phyloP scores from a whole-genome alignment of 306 rosid species.

The Castanea mollissima region DNA sequence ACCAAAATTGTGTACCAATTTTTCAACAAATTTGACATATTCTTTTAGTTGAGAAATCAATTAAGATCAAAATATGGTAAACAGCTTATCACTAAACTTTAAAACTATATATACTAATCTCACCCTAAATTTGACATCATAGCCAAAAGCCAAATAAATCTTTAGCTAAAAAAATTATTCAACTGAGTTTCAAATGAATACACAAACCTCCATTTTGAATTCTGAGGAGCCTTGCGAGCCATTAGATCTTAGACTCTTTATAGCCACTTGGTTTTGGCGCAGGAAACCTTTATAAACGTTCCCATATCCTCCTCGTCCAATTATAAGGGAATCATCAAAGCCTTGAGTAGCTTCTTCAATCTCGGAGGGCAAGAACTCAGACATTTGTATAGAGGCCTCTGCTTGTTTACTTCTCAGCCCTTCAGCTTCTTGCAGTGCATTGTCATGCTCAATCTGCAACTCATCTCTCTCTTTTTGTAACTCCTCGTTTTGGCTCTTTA shows the following conservation, averaged over 20 bases:
- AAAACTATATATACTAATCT: too few species aligned
- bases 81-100: too few species aligned
- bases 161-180: too few species aligned
- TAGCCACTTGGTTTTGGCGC: conserved; percentile 79
- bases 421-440: conserved; percentile 65
- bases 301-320: conserved; percentile 97
- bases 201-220: conserved; percentile 51
- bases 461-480: conserved; percentile 57
- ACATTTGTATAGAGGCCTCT: conserved; percentile 43
- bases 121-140: too few species aligned
- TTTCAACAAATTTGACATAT: too few species aligned
- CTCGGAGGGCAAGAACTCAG: conserved; percentile 63
- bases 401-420: conserved; percentile 58
- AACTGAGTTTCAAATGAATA: too few species aligned
- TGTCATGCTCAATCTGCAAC: conserved; percentile 53
- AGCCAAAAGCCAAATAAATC: too few species aligned
- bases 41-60: too few species aligned
- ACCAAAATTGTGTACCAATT: too few species aligned
- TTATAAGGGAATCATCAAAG: conserved; percentile 57
- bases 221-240: conserved; percentile 71
- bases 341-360: conserved; percentile 63
- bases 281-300: conserved; percentile 63
- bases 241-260: conserved; percentile 52
- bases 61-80: too few species aligned
- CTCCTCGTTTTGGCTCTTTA: conserved; percentile 56